A percentile compares a stretch with the other conserved stretches of the same genome.
Conservation (phyloP, 345 rosid species). For the Aquilaria yunnanensis region DNA sequence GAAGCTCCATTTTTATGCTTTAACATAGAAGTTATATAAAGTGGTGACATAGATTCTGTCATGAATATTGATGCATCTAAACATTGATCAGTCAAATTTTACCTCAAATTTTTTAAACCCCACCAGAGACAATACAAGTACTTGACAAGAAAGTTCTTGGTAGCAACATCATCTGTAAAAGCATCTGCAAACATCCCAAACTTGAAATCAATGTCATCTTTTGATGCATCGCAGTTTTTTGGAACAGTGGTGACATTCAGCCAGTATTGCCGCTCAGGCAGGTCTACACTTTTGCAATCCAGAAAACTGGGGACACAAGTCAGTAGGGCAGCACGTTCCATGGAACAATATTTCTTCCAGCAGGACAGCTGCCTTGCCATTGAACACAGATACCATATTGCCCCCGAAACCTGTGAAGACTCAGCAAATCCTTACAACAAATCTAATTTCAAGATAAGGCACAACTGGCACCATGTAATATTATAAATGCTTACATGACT, state of each 20-base stretch:
- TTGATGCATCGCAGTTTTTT: slow-evolving; percentile 47
- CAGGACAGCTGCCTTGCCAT: slow-evolving; percentile 67
- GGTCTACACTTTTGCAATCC: slow-evolving; percentile 39
- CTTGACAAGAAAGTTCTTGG: slow-evolving; percentile 40
- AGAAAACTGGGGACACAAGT: slow-evolving; percentile 59
- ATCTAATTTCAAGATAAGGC: too few species aligned
- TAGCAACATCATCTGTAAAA: slow-evolving; percentile 55
- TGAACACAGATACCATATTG: slow-evolving; percentile 75
- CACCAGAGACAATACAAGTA: slow-evolving; percentile 88
- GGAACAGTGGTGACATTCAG: slow-evolving; percentile 51
- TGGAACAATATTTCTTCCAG: slow-evolving; percentile 56
- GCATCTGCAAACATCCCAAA: slow-evolving; percentile 84
- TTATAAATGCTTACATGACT: slow-evolving; percentile 50
- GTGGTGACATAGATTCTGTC: not conserved
- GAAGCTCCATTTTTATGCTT: too few species aligned
- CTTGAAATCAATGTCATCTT: slow-evolving; percentile 34
- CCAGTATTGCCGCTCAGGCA: slow-evolving; percentile 64
- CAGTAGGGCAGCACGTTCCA: slow-evolving; percentile 32
- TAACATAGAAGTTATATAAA: too few species aligned
- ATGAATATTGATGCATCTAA: not conserved
- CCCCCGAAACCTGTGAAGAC: slow-evolving; percentile 59
- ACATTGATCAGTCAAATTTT: not conserved
- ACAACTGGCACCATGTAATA: not conserved
- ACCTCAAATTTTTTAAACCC: slow-evolving; percentile 87
- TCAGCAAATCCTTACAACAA: not conserved